phyloP scores from a whole-genome alignment of 768 basidiomycete genomes.

The Xerocomellus amylosporus region DNA sequence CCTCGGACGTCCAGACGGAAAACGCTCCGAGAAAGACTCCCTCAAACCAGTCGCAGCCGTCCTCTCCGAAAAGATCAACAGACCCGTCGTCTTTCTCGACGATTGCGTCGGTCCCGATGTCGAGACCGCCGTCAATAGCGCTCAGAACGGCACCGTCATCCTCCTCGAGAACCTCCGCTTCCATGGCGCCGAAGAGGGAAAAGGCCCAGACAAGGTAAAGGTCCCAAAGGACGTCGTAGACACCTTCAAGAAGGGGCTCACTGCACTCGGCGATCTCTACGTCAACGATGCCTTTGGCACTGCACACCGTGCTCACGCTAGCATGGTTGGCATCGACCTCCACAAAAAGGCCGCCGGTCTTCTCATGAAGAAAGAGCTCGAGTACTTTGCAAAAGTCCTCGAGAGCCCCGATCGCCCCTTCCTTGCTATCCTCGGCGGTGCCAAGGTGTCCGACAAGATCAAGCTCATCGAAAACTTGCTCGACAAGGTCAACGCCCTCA shows the following conservation, averaged over 20 bases:
- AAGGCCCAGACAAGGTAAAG: slow-evolving; percentile 94
- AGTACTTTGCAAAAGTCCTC: slow-evolving; percentile 97
- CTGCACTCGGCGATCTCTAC: slow-evolving; percentile 92
- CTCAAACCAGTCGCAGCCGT: slow-evolving; percentile 81
- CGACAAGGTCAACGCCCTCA: slow-evolving; percentile 95
- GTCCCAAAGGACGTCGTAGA: slow-evolving; percentile 80
- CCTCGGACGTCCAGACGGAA: slow-evolving; percentile 94
- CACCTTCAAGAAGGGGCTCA: slow-evolving; percentile 84
- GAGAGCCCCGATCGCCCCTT: slow-evolving; percentile 94
- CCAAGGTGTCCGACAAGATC: slow-evolving; percentile 99
- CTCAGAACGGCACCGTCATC: slow-evolving; percentile 66
- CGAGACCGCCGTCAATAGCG: slow-evolving; percentile 67
- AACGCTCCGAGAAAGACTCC: slow-evolving; percentile 84
- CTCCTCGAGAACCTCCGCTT: slow-evolving; percentile 97
- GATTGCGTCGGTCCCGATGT: slow-evolving; percentile 87
- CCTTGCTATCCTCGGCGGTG: slow-evolving; percentile 97
- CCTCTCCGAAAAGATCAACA: slow-evolving; percentile 44
- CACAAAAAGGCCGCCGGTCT: slow-evolving; percentile 92
- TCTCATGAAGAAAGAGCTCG: slow-evolving; percentile 97
- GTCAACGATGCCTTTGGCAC: slow-evolving; percentile 99
- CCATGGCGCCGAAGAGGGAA: slow-evolving; percentile 98
- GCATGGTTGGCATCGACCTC: slow-evolving; percentile 96
- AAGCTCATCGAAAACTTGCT: slow-evolving; percentile 98
- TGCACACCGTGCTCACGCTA: slow-evolving; percentile 96
- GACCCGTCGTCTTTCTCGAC: slow-evolving; percentile 73